Evolutionary conservation across 2,329 filamentous ascomycete genomes (phyloP), one percentile per base, ranked within the genome.

Genomic region (Xylaria sp.): DNA sequence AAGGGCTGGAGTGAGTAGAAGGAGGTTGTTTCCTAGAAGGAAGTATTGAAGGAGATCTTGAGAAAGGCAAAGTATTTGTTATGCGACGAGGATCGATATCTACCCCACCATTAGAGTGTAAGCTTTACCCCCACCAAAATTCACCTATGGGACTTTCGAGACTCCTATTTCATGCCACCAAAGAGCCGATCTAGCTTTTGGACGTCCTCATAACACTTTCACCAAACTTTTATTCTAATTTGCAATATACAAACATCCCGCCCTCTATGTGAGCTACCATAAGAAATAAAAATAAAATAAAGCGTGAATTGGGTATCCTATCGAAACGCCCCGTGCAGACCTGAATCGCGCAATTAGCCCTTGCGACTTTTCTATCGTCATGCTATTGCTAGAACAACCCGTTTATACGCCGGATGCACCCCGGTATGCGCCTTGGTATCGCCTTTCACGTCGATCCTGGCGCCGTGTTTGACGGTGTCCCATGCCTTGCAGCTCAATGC

Each of bases 401-500:
- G n/a, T 14, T 51, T 4, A 38, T 40, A 38, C 49, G 12, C 19
- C 37, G 11, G 31, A 28, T 9, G 11, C 14, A 4, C 31, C n/a
- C 2, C 12, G 28, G 31, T 50, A 17, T n/a, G 8, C 12, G 12
- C n/a, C 19, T 19, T 12, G 19, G 33, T 17, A 38, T 19, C 37
- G 49, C 19, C 14, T 37, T 33, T 38, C 28, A 31, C 12, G 21
- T n/a, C 43, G 43, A 9, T 28, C 8, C 14, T 28, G 21, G 4
- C 23, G 8, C 43, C 25, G 19, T n/a, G 17, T 12, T 28, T 59
- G 21, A 38, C 3, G 23, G 42, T 35, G 21, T 50, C 15, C 28
- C 8, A 17, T 33, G n/a, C 25, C 12, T 7, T 45, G 47, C 56
- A 57, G 53, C 37, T 63, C 56, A 57, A 60, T 57, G 15, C 40